Evolutionary conservation across 768 basidiomycete species (phyloP), one percentile per base, ranked within the genome.

Genomic region (Gautieria morchelliformis): DNA sequence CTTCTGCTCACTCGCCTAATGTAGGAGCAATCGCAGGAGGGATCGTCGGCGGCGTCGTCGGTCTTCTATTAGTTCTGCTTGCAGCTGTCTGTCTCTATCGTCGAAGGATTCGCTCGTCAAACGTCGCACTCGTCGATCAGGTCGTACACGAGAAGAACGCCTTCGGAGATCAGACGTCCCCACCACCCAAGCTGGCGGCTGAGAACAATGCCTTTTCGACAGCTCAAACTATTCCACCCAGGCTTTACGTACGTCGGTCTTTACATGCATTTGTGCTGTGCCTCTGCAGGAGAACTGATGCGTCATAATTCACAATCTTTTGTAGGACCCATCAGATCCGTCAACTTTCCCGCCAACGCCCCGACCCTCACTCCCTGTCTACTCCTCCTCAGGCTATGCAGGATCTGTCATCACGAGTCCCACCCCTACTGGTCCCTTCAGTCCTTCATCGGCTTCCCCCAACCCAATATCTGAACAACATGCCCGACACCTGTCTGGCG

Each of bases 11-110:
- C 5, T 22, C 17, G 6, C 24, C 48, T 22, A 6, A 79, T 61
- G 74, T 79, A 2, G 83, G 82, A 3, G 80, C 79, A 20, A 84
- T 85, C 39, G 81, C 78, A 0, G 84, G 84, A 41, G 84, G 85
- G n/a, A 78, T 80, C 7, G 72, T 83, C 8, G 81, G 81, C 3
- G 81, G 77, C 14, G 4, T 60, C 42, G 39, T 24, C 48, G 37
- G 39, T 17, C 20, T 17, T 20, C 12, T 4, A 7, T 10, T 59
- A 7, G 24, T n/a, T 19, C 20, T 15, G 39, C 17, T 53, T 22
- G 57, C 41, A 20, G 14, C 33, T 60, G 54, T 53, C 40, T 8
- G 51, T 78, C 74, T 53, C 63, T n/a, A 66, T 62, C 45, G 68
- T 32, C 22, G 44, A 33, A 37, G n/a, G 40, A 41, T 22, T n/a